A percentile compares a stretch with the other conserved stretches of the same genome.
Evolutionary conservation across 805 yeast species (phyloP).

Genomic region (Hemisphaericaspora nanyangensis): DNA sequence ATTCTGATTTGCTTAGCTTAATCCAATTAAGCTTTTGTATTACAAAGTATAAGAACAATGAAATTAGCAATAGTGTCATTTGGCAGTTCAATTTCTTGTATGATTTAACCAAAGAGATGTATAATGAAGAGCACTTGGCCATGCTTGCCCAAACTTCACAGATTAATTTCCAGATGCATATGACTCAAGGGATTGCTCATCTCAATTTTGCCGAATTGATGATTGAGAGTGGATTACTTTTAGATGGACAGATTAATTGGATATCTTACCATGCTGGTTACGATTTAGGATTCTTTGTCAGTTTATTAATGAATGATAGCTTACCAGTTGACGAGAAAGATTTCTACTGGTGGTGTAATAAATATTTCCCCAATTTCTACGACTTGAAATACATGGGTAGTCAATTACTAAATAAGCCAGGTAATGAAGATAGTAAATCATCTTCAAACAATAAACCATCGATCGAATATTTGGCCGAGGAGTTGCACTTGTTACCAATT

Average conservation of each 20-base stretch:
- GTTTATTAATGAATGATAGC: conserved; percentile 66
- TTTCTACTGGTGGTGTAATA: conserved; percentile 64
- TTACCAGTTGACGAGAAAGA: conserved; percentile 82
- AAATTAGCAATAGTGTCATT: conserved; percentile 70
- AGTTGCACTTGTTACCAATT: conserved; percentile 58
- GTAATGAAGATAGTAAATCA: conserved; percentile 10
- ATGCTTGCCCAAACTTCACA: conserved; percentile 74
- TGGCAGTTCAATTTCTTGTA: conserved; percentile 96
- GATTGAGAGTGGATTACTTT: conserved; percentile 79
- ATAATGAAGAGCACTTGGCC: conserved; percentile 78
- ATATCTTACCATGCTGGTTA: conserved; percentile 90
- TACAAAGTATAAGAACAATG: conserved; percentile 32
- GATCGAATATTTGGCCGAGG: conserved; percentile 66
- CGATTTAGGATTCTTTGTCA: conserved; percentile 85
- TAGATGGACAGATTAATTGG: conserved; percentile 76
- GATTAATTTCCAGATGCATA: conserved; percentile 72
- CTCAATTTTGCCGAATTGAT: conserved; percentile 79
- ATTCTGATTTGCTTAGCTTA: conserved; percentile 80
- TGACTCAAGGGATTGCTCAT: conserved; percentile 72
- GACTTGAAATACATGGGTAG: conserved; percentile 65
- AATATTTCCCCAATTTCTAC: conserved; percentile 76
- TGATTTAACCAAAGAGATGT: conserved; percentile 77
- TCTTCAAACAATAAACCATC: conserved; percentile 36
- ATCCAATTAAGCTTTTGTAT: conserved; percentile 63
- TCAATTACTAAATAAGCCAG: conserved; percentile 27